phyloP scores from a whole-genome alignment of 78 protist species.

The Cyanophora paradoxa region DNA sequence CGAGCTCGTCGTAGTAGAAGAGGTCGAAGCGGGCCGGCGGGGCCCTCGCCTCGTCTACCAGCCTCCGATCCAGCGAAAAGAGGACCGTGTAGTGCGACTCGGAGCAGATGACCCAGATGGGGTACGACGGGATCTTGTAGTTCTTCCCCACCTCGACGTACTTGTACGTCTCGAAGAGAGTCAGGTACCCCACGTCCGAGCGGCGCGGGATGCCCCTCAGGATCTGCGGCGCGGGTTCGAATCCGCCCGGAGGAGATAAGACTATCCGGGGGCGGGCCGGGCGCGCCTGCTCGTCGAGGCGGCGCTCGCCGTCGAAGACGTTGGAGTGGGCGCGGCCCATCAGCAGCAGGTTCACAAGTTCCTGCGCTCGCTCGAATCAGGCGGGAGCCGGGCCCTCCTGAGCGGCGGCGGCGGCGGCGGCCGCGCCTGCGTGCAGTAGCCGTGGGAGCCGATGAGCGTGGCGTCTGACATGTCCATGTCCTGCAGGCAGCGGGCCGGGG shows the following conservation, averaged over 20 bases:
- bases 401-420: too few species aligned
- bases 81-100: slow-evolving; percentile 29
- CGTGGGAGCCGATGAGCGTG: slow-evolving; percentile 18
- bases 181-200: background rate
- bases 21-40: background rate
- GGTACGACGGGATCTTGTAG: background rate
- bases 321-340: slow-evolving; percentile 32
- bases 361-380: slow-evolving; percentile 8
- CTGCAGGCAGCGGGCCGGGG: background rate
- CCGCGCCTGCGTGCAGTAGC: slow-evolving; percentile 21
- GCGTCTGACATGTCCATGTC: background rate
- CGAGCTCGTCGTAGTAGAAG: slow-evolving; percentile 15
- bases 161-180: background rate
- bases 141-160: background rate
- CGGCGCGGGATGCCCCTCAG: background rate
- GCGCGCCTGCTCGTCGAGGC: background rate
- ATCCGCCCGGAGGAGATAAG: too few species aligned
- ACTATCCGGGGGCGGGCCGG: too few species aligned
- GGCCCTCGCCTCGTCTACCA: background rate
- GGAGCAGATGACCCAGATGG: slow-evolving; percentile 4
- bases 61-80: background rate
- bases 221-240: too few species aligned
- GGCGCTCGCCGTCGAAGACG: slow-evolving; percentile 36
- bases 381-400: background rate
- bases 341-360: slow-evolving; percentile 41